A percentile compares a stretch with the other conserved stretches of the same genome.
Evolutionary conservation across 345 rosid species (phyloP).

Genomic region (Rhizophora mangle): DNA sequence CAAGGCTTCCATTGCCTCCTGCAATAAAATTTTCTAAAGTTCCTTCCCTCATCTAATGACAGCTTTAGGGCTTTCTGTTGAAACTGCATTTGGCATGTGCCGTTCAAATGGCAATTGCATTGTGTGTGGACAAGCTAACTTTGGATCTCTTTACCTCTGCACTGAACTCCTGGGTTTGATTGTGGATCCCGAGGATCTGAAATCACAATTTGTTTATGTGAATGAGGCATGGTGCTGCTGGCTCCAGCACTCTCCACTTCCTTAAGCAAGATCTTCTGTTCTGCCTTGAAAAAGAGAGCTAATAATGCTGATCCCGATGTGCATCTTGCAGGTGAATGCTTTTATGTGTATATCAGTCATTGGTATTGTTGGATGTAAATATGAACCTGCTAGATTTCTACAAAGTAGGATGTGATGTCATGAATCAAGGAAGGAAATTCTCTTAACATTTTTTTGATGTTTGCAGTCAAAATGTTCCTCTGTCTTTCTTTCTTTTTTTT

Average conservation of each 20-base stretch:
- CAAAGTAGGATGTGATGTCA: background rate
- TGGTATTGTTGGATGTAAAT: background rate
- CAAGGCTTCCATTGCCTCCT: slow-evolving; percentile 56
- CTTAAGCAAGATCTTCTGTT: slow-evolving; percentile 46
- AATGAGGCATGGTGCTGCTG: slow-evolving; percentile 49
- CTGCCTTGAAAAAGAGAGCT: slow-evolving; percentile 30
- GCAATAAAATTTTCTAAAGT: slow-evolving; percentile 53
- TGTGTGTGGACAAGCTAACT: slow-evolving; percentile 37
- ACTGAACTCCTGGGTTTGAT: slow-evolving; percentile 56
- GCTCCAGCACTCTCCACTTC: slow-evolving; percentile 44
- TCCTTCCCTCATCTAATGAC: slow-evolving; percentile 57
- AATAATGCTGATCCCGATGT: slow-evolving; percentile 31
- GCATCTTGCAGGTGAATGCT: slow-evolving; percentile 66
- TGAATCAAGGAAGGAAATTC: too few species aligned
- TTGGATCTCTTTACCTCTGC: slow-evolving; percentile 70
- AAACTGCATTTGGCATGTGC: slow-evolving; percentile 29
- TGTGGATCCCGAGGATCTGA: slow-evolving; percentile 26
- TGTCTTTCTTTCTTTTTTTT: background rate
- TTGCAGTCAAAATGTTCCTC: too few species aligned
- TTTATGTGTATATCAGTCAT: slow-evolving; percentile 5
- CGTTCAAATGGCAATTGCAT: slow-evolving; percentile 24
- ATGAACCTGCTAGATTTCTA: background rate
- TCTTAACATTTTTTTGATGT: too few species aligned
- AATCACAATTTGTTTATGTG: slow-evolving; percentile 22
- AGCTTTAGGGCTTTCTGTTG: slow-evolving; percentile 43